phyloP scores from a whole-genome alignment of 768 basidiomycete genomes.

The Russula abietina region DNA sequence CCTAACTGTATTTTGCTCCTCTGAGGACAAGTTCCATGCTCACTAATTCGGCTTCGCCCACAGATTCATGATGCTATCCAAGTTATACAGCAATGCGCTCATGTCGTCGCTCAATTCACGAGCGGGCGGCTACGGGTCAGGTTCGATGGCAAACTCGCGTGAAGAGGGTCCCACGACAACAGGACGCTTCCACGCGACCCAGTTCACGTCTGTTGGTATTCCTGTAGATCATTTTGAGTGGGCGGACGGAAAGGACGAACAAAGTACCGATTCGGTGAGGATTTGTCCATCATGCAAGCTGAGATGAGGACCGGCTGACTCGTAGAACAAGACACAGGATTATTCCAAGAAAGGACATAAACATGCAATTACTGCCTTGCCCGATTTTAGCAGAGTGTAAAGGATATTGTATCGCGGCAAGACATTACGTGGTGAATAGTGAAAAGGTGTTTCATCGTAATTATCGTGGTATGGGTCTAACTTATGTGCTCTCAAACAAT shows the following conservation, averaged over 20 bases:
- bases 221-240: no score
- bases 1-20: no score
- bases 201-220: conserved; percentile 1
- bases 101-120: conserved; percentile 16
- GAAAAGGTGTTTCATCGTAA: neutral
- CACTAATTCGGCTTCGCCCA: neutral
- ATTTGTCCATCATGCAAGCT: neutral
- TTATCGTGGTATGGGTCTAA: no score
- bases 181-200: neutral
- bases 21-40: neutral
- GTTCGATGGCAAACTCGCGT: neutral
- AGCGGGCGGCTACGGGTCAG: neutral
- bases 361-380: neutral
- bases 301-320: neutral
- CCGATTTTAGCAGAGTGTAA: neutral
- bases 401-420: neutral
- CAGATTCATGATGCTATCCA: neutral
- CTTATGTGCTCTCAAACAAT: no score
- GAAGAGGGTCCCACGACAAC: neutral
- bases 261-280: neutral
- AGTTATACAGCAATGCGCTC: conserved; percentile 14
- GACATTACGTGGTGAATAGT: neutral
- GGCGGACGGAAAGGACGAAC: neutral
- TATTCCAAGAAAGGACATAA: neutral
- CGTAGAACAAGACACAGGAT: neutral